Evolutionary conservation across 1,139 yeast species (phyloP).

Genomic region (Pichia sp.): DNA sequence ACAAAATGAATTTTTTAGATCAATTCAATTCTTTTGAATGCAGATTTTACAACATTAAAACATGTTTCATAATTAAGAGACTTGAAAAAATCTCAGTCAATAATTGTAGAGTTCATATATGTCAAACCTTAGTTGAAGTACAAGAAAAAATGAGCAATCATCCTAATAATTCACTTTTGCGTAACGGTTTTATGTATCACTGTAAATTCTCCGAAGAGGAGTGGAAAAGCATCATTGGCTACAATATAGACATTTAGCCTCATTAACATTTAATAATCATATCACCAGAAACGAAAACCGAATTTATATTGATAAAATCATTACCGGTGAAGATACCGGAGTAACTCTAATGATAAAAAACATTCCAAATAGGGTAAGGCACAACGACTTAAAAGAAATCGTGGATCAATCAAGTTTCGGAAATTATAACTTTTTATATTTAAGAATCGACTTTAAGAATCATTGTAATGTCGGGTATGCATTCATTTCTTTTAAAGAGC

Average conservation of each 20-base stretch:
- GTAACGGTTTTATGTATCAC: conserved; percentile 39
- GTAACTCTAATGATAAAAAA: conserved; percentile 46
- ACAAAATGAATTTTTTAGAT: conserved; percentile 17
- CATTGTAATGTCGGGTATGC: conserved; percentile 50
- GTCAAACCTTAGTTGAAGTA: conserved; percentile 19
- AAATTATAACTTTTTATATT: conserved; percentile 49
- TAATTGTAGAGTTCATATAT: conserved; percentile 8
- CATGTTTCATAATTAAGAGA: conserved; percentile 28
- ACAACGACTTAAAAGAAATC: conserved; percentile 38
- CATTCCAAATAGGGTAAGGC: conserved; percentile 45
- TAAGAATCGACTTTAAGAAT: conserved; percentile 45
- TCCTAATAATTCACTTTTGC: background rate
- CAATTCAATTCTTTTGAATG: conserved; percentile 24
- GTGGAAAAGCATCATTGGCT: conserved; percentile 22
- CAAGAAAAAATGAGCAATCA: conserved; percentile 5
- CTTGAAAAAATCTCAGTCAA: conserved; percentile 5
- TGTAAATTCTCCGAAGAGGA: conserved; percentile 9
- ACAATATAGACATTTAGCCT: conserved; percentile 21
- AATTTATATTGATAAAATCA: conserved; percentile 33
- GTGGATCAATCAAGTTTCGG: conserved; percentile 41
- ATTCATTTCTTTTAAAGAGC: conserved; percentile 41
- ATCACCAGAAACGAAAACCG: conserved; percentile 19
- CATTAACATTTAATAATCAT: conserved; percentile 17
- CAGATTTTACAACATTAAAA: conserved; percentile 33
- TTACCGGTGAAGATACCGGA: conserved; percentile 37